These are phyloP conservation scores for Ophiostoma perfectum DNA, from an alignment of 2,329 filamentous ascomycete genomes.

Conservation along the genomic window DNA sequence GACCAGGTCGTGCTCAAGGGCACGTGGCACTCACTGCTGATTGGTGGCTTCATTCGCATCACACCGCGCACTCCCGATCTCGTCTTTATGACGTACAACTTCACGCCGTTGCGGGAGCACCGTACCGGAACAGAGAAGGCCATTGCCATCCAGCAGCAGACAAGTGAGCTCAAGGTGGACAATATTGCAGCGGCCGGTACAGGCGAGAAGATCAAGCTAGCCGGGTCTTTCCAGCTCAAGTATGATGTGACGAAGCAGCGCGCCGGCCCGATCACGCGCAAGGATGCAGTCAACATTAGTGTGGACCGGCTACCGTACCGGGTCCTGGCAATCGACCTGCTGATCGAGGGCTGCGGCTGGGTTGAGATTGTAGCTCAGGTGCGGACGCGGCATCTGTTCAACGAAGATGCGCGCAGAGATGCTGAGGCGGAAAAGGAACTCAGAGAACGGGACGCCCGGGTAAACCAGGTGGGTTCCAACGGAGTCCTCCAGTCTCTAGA, in stretches of 20 bases:
- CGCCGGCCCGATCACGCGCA: conserved; percentile 65
- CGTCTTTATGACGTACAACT: conserved; percentile 75
- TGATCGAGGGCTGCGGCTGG: conserved; percentile 92
- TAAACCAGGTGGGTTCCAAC: conserved; percentile 14
- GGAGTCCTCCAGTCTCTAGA: conserved; percentile 30
- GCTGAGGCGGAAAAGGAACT: conserved; percentile 14
- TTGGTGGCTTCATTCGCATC: conserved; percentile 83
- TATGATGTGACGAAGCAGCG: conserved; percentile 80
- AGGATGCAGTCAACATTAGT: conserved; percentile 56
- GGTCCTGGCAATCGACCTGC: conserved; percentile 73
- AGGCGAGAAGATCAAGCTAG: conserved; percentile 56
- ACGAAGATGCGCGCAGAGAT: conserved; percentile 17
- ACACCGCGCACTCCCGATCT: conserved; percentile 63
- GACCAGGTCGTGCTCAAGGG: conserved; percentile 64
- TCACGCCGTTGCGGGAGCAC: conserved; percentile 73
- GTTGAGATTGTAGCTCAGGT: conserved; percentile 82
- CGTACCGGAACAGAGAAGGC: conserved; percentile 77
- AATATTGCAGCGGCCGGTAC: conserved; percentile 58
- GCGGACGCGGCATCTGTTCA: conserved; percentile 49
- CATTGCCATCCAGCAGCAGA: conserved; percentile 62
- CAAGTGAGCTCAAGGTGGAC: conserved; percentile 52
- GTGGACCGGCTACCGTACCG: conserved; percentile 70
- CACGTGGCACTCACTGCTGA: conserved; percentile 69
- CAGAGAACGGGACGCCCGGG: not conserved
- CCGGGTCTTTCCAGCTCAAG: conserved; percentile 67